These are phyloP conservation scores for Podospora bellae-mahoneyi DNA, from an alignment of 495 filamentous ascomycete genomes.

Conservation along the genomic window DNA sequence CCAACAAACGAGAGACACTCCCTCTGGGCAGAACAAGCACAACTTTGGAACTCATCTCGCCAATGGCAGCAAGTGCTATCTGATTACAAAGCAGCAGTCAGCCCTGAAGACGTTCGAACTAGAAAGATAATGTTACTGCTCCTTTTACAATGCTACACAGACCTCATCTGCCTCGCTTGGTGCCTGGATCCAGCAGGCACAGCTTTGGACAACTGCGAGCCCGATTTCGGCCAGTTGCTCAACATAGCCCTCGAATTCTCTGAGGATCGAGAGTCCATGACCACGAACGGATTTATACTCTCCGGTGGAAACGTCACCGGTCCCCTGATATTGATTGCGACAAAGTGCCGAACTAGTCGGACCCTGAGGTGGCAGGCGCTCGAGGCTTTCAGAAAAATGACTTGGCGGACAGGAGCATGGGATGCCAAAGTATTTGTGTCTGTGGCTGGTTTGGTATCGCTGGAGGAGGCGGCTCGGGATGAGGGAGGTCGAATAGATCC, in stretches of 20 bases:
- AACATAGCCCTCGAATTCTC: constrained; percentile 1
- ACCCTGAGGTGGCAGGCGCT: not conserved
- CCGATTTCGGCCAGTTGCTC: not conserved
- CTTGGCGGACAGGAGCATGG: constrained; percentile 10
- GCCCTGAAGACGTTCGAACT: constrained; percentile 1
- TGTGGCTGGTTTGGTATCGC: not conserved
- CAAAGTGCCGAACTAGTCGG: constrained; percentile 5
- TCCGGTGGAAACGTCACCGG: not conserved
- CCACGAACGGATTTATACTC: not conserved
- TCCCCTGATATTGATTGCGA: constrained; percentile 1
- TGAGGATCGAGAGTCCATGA: not conserved
- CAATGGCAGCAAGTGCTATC: constrained; percentile 1
- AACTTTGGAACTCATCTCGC: not conserved
- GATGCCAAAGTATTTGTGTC: constrained; percentile 7
- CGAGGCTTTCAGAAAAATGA: not conserved
- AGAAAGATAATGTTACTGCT: not conserved
- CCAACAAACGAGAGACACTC: not conserved
- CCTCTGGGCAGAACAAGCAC: not conserved
- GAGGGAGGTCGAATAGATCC: not conserved
- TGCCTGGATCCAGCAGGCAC: not conserved
- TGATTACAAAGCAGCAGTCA: not conserved
- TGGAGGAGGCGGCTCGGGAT: constrained; percentile 6
- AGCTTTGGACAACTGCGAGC: constrained; percentile 1
- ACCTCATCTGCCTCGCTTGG: not conserved
- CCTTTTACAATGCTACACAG: not conserved